phyloP scores from a whole-genome alignment of 2,329 filamentous ascomycete species.

The Botrytis paeoniae region DNA sequence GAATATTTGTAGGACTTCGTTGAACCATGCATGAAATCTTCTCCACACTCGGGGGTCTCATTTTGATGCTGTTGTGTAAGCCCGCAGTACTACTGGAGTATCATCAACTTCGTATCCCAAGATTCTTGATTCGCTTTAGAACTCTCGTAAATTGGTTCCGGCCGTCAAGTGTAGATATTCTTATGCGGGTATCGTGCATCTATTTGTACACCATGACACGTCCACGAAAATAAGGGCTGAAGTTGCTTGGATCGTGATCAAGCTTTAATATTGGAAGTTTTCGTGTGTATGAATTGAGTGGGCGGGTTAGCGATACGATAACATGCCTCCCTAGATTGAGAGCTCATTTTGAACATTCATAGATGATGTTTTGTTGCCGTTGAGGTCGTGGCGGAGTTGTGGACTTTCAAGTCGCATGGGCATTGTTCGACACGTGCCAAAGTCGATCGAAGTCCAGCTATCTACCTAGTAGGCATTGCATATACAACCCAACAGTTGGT shows the following conservation, averaged over 20 bases:
- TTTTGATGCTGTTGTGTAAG: slow-evolving; percentile 5
- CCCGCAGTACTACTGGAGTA: neutral
- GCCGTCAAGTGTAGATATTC: neutral
- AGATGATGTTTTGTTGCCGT: neutral
- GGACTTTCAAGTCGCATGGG: no score
- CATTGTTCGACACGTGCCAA: no score
- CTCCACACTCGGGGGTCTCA: slow-evolving; percentile 3
- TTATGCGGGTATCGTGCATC: neutral
- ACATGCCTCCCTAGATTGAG: neutral
- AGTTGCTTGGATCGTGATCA: slow-evolving; percentile 10
- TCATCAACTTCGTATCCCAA: slow-evolving; percentile 9
- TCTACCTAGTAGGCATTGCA: no score
- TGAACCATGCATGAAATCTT: slow-evolving; percentile 7
- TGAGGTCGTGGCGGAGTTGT: no score
- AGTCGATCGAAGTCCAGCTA: no score
- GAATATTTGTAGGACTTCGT: neutral
- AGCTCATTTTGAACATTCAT: neutral
- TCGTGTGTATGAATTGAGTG: neutral
- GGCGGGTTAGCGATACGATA: neutral
- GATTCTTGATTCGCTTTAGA: neutral
- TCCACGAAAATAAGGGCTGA: neutral
- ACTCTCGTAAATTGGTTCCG: neutral
- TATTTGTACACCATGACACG: neutral
- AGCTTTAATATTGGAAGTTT: neutral
- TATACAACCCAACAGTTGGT: neutral